Percentiles rank a stretch among this genome's conserved stretches.
Conservation (phyloP, 495 filamentous ascomycete species). For the Podospora appendiculata region DNA sequence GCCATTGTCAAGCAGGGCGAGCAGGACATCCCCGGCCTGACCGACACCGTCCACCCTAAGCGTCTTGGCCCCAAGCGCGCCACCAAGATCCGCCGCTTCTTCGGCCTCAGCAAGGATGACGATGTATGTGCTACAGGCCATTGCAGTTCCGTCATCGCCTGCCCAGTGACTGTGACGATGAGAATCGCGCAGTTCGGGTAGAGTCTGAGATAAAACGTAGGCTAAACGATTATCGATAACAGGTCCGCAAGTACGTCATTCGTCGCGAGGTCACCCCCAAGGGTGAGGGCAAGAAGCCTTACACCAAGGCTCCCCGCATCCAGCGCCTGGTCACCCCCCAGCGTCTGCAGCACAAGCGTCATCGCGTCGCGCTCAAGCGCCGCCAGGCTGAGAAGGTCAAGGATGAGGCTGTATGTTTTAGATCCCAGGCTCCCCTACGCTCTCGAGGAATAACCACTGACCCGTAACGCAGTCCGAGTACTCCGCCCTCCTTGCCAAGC, state of each 20-base stretch:
- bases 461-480: constrained; percentile 73
- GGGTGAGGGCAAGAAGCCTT: constrained; percentile 89
- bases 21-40: constrained; percentile 83
- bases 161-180: constrained; percentile 37
- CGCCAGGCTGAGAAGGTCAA: constrained; percentile 88
- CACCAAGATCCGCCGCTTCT: constrained; percentile 98
- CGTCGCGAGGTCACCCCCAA: constrained; percentile 94
- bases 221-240: constrained; percentile 32
- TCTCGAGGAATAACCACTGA: constrained; percentile 15
- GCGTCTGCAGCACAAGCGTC: constrained; percentile 99
- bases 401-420: constrained; percentile 91
- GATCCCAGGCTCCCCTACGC: neutral
- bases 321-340: constrained; percentile 98
- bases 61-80: constrained; percentile 97
- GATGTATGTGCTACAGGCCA: constrained; percentile 66
- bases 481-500: constrained; percentile 84
- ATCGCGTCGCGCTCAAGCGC: constrained; percentile 94
- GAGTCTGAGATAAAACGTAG: constrained; percentile 41
- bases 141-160: constrained; percentile 49
- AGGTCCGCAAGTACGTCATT: constrained; percentile 98
- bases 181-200: constrained; percentile 41
- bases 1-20: constrained; percentile 97
- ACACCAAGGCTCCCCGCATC: constrained; percentile 99
- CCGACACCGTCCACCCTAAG: constrained; percentile 96
- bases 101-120: constrained; percentile 98